Evolutionary conservation across 495 filamentous ascomycete genomes (phyloP), one percentile per base, ranked within the genome.

Genomic region (Xylaria scruposa): DNA sequence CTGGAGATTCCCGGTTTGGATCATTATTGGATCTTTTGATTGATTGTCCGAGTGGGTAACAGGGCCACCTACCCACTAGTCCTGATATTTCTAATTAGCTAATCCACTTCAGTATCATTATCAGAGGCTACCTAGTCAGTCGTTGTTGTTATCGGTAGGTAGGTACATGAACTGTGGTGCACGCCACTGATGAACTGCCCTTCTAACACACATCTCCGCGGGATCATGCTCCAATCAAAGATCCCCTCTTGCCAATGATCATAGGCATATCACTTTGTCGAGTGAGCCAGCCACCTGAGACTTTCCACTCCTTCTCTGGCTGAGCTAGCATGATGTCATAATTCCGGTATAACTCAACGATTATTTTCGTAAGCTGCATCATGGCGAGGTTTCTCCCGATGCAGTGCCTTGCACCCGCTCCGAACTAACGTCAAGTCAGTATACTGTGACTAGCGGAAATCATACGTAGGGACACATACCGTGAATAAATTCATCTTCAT

Each of bases 361-460:
- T 59, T 9, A 88, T 49, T 67, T 86, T 87, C 0, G 78, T 82
- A 72, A 88, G 84, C 69, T 85, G 81, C 36, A 87, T 73, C 13
- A 85, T 81, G 0, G 82, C 81, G 40, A 88, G 84, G 63, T 86
- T 81, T 54, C 83, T 86, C 5, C 86, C 85, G 7, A 87, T 68
- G 70, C 86, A 88, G 10, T 78, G 83, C 61, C 83, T 73, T 3
- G 82, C 77, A 0, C 85, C 86, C 4, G 81, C 72, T 9, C 86
- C 86, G 70, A 87, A 88, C 85, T 86, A 42, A 24, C 4, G 47
- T 26, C 8, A 24, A 13, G 60, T 63, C 12, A 63, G 60, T 44
- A 29, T 1, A 42, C 12, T 29, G 12, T 40, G n/a, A n/a, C 60
- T 19, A 17, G 21, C 26, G 60, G 10, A 13, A 29, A 4, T 6